phyloP scores from a whole-genome alignment of 2,329 filamentous ascomycete species.

The Beauveria caledonica region DNA sequence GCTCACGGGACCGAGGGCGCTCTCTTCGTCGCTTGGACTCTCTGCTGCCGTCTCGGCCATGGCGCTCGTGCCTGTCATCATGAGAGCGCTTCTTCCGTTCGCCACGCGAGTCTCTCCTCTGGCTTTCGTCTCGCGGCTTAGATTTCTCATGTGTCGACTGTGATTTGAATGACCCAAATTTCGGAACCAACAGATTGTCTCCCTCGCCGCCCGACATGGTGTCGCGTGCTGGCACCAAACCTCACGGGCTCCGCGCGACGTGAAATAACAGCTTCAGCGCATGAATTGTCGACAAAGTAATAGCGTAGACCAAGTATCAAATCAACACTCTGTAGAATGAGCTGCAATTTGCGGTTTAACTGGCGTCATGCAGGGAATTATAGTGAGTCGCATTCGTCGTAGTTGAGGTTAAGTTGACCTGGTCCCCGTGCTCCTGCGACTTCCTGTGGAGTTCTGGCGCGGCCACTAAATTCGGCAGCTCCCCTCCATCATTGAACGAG shows the following conservation, averaged over 20 bases:
- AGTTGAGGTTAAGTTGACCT: not conserved
- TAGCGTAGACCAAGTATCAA: too few relatives aligned
- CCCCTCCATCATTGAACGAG: not conserved
- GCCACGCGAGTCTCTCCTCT: slow-evolving; percentile 10
- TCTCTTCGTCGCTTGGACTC: slow-evolving; percentile 17
- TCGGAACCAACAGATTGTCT: slow-evolving; percentile 42
- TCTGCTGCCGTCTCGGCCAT: slow-evolving; percentile 11
- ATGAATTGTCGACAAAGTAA: not conserved
- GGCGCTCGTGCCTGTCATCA: slow-evolving; percentile 13
- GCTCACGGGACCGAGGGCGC: slow-evolving; percentile 6
- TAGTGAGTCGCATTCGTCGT: not conserved
- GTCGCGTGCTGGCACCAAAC: not conserved
- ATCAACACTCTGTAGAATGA: not conserved
- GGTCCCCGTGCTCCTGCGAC: not conserved
- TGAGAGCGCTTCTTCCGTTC: slow-evolving; percentile 5
- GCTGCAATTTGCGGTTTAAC: too few relatives aligned
- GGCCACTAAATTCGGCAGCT: not conserved
- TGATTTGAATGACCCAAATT: slow-evolving; percentile 65
- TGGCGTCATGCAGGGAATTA: not conserved
- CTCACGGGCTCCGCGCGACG: not conserved
- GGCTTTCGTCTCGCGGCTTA: slow-evolving; percentile 28
- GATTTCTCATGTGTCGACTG: slow-evolving; percentile 16
- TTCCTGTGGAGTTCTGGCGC: not conserved
- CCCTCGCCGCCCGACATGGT: slow-evolving; percentile 22
- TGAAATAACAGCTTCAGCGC: not conserved